Evolutionary conservation across 2,329 filamentous ascomycete genomes (phyloP), one percentile per base, ranked within the genome.

Genomic region (Tolypocladium tropicale): DNA sequence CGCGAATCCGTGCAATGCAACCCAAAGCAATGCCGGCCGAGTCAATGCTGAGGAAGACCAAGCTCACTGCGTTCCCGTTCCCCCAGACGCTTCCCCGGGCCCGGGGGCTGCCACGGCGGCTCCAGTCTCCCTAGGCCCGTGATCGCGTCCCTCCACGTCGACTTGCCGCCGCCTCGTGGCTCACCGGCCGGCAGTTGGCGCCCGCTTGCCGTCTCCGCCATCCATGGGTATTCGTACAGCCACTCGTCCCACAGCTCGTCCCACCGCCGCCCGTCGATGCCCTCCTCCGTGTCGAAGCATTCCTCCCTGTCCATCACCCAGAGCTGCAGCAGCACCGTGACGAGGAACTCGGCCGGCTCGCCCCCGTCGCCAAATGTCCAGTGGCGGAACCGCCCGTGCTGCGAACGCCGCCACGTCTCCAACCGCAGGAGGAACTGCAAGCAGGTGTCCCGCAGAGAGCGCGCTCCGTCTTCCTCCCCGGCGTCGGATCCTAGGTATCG

Each of bases 171-270:
- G 46, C 18, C 18, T 32, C 46, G 46, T 49, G 28, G 28, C 46
- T 49, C 46, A 10, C 46, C 6, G 43, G 23, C 21, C 21, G 11
- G 11, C 41, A 14, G 41, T 25, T 12, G 11, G 23, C 21, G 41
- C 23, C 14, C 3, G 2, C 18, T 30, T n/a, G 43, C 43, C 16
- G 25, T 10, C 28, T 49, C 16, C 16, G 18, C 28, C 18, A 32
- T 16, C 46, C 46, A 14, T 5, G 28, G 46, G 28, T 49, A 21
- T 28, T 49, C 28, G 23, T 60, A 56, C 46, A 68, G 21, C 69
- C 68, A 71, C 36, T 56, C 37, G 14, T 67, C 61, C 69, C 69
- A 71, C 7, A 63, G 48, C 12, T 54, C 46, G 28, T 68, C 61
- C 61, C 63, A 66, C 7, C 51, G 32, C 6, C 59, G 36, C 6